phyloP scores from a whole-genome alignment of 2,329 filamentous ascomycete species.

The Xylariaceae sp. region DNA sequence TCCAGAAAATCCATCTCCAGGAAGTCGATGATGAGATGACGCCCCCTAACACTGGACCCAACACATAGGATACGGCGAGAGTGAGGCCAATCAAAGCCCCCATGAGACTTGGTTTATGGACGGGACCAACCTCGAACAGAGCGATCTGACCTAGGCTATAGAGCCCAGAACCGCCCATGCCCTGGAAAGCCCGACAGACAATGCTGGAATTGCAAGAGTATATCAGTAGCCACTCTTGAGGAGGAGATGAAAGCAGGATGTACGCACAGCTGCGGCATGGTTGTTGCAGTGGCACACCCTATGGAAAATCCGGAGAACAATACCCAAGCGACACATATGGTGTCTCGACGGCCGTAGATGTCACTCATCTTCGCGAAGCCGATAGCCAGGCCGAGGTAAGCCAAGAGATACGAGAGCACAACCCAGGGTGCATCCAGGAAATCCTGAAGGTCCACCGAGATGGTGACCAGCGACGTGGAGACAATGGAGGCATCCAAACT shows the following conservation, averaged over 20 bases:
- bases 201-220: slow-evolving; percentile 42
- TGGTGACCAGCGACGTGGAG: slow-evolving; percentile 56
- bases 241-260: not conserved
- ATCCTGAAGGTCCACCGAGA: slow-evolving; percentile 51
- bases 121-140: slow-evolving; percentile 55
- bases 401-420: slow-evolving; percentile 54
- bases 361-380: slow-evolving; percentile 59
- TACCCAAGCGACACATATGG: slow-evolving; percentile 50
- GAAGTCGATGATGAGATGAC: slow-evolving; percentile 50
- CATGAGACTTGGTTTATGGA: slow-evolving; percentile 50
- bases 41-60: slow-evolving; percentile 58
- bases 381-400: slow-evolving; percentile 58
- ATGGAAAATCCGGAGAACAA: slow-evolving; percentile 56
- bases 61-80: slow-evolving; percentile 55
- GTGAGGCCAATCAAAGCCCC: slow-evolving; percentile 55
- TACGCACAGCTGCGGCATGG: slow-evolving; percentile 51
- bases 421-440: slow-evolving; percentile 55
- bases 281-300: slow-evolving; percentile 49
- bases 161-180: slow-evolving; percentile 59
- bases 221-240: not conserved
- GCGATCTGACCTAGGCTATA: slow-evolving; percentile 60
- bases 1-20: slow-evolving; percentile 61
- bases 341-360: slow-evolving; percentile 54
- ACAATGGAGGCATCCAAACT: slow-evolving; percentile 58
- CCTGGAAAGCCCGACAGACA: slow-evolving; percentile 56